phyloP scores from a whole-genome alignment of 352 stramenopile species.

The Blastocystis sp. region DNA sequence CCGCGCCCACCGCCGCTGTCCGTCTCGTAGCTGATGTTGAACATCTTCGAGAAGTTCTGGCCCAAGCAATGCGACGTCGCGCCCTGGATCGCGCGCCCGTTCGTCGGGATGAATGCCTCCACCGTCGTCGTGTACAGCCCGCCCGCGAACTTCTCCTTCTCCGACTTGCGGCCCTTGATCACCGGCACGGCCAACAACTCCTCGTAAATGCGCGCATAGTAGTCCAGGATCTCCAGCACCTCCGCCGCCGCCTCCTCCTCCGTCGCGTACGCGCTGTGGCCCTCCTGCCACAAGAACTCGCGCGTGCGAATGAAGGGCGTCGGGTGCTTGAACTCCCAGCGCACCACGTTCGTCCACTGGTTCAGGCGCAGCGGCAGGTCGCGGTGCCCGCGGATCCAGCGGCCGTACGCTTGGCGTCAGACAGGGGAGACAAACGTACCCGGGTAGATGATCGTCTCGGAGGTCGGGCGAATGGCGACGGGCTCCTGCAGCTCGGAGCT shows the following conservation, averaged over 20 bases:
- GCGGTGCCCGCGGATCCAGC: slow-evolving; percentile 87
- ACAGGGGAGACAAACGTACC: slow-evolving; percentile 79
- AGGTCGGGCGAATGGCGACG: slow-evolving; percentile 95
- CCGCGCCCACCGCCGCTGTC: slow-evolving; percentile 76
- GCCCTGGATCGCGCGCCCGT: slow-evolving; percentile 93
- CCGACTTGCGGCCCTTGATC: slow-evolving; percentile 94
- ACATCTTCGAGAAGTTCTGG: slow-evolving; percentile 99
- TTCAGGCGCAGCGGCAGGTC: slow-evolving; percentile 98
- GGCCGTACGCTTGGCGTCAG: slow-evolving; percentile 71
- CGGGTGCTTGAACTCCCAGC: slow-evolving; percentile 97
- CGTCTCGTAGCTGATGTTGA: slow-evolving; percentile 95
- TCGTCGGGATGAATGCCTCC: slow-evolving; percentile 93
- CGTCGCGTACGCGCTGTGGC: slow-evolving; percentile 94
- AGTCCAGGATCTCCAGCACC: slow-evolving; percentile 89
- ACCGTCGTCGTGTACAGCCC: slow-evolving; percentile 97
- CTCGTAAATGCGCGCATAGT: slow-evolving; percentile 95
- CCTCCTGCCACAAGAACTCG: slow-evolving; percentile 98
- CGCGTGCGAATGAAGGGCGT: slow-evolving; percentile 96
- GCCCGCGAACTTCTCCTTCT: slow-evolving; percentile 97
- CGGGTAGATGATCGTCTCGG: slow-evolving; percentile 99
- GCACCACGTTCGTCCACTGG: slow-evolving; percentile 99
- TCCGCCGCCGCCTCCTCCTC: slow-evolving; percentile 91
- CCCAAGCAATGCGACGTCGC: slow-evolving; percentile 96
- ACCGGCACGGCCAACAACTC: slow-evolving; percentile 97
- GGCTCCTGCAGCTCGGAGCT: slow-evolving; percentile 88